Percentiles rank a stretch among this genome's conserved stretches.
Evolutionary conservation across 2,329 filamentous ascomycete genomes (phyloP).

Genomic region (Falciphora oryzae): DNA sequence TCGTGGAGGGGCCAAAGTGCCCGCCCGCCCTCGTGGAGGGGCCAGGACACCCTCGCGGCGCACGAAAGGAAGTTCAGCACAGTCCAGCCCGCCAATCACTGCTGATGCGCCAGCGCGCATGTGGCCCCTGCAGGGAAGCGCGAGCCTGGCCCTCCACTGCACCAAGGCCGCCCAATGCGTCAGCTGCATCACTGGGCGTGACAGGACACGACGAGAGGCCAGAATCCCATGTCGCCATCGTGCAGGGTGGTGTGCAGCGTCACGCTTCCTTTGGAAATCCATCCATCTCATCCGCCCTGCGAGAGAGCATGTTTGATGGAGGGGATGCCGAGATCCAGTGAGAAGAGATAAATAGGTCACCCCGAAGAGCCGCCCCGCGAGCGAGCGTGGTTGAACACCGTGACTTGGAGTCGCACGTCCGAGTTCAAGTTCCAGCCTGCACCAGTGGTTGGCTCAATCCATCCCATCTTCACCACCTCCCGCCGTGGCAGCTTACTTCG

Average conservation of each 20-base stretch:
- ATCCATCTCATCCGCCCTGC: neutral
- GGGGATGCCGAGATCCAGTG: neutral
- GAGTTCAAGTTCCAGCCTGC: neutral
- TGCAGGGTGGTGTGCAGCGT: neutral
- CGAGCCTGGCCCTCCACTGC: neutral
- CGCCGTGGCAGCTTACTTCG: neutral
- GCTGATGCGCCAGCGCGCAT: neutral
- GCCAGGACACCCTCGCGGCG: too few relatives aligned
- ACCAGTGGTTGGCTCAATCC: neutral
- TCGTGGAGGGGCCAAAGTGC: too few relatives aligned
- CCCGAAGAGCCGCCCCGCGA: neutral
- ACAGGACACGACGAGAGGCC: neutral
- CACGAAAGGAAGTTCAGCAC: too few relatives aligned
- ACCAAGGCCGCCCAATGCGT: neutral
- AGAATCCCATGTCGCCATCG: neutral
- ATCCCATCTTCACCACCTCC: neutral
- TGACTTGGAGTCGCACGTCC: neutral
- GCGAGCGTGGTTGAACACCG: neutral
- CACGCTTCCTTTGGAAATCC: neutral
- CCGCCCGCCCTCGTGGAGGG: too few relatives aligned
- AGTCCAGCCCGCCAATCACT: neutral
- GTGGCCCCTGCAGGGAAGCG: neutral
- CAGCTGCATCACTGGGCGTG: slow-evolving; percentile 1
- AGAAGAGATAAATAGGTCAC: neutral
- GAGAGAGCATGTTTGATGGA: neutral